A percentile compares a stretch with the other conserved stretches of the same genome.
These are phyloP conservation scores for Filobasidium floriforme DNA, from an alignment of 768 basidiomycete species.

Conservation along the genomic window DNA sequence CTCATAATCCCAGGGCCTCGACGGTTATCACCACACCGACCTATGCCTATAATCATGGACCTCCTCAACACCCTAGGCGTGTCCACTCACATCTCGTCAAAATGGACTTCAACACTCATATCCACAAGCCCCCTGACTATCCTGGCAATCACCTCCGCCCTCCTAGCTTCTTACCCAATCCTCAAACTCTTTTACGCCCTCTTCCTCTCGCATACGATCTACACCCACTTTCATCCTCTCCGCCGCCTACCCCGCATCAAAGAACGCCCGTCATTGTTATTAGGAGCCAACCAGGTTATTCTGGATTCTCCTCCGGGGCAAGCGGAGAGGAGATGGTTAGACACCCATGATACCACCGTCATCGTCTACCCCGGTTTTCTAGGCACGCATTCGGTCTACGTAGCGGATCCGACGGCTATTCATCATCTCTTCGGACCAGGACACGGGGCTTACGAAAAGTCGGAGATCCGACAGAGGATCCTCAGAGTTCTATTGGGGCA, in stretches of 20 bases:
- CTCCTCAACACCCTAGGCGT: too few relatives aligned
- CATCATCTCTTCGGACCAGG: neutral
- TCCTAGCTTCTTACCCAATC: neutral
- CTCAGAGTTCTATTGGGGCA: neutral
- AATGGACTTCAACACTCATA: too few relatives aligned
- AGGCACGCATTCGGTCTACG: neutral
- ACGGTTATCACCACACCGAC: too few relatives aligned
- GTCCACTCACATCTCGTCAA: too few relatives aligned
- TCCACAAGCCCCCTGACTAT: too few relatives aligned
- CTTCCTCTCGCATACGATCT: neutral
- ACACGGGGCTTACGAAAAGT: neutral
- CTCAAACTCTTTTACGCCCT: neutral
- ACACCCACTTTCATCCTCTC: neutral
- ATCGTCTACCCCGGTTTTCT: neutral
- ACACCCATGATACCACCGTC: neutral
- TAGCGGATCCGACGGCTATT: neutral
- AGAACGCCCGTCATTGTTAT: neutral
- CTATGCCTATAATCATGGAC: too few relatives aligned
- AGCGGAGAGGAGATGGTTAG: neutral
- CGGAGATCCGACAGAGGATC: neutral
- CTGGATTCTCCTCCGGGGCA: neutral
- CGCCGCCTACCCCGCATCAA: neutral
- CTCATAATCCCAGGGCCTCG: too few relatives aligned
- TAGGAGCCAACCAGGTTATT: neutral
- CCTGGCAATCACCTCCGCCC: neutral